A percentile compares a stretch with the other conserved stretches of the same genome.
Conservation (phyloP, 164 flowering plant genomes). For the Berberis vulgaris region DNA sequence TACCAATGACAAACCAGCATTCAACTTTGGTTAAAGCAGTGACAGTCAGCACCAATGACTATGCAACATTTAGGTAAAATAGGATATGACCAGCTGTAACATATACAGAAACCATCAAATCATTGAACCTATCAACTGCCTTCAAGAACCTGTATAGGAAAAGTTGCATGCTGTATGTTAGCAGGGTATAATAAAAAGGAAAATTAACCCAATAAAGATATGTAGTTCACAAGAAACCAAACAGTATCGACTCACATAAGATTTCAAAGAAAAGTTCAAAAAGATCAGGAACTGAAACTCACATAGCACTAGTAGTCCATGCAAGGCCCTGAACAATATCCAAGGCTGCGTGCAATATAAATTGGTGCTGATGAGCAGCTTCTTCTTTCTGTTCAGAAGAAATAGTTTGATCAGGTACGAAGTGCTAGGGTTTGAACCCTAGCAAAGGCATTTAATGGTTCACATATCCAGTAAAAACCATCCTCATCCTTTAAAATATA, state of each 20-base stretch:
- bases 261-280: background rate
- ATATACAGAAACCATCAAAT: slow-evolving; percentile 86
- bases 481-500: too few species aligned
- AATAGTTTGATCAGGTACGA: slow-evolving; percentile 3
- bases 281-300: slow-evolving; percentile 16
- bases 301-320: slow-evolving; percentile 98
- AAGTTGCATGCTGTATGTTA: background rate
- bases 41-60: too few species aligned
- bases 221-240: too few species aligned
- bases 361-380: slow-evolving; percentile 94
- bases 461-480: too few species aligned
- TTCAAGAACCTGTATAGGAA: slow-evolving; percentile 71
- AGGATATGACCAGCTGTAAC: slow-evolving; percentile 44
- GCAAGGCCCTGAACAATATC: slow-evolving; percentile 97
- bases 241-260: too few species aligned
- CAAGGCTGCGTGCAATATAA: slow-evolving; percentile 85
- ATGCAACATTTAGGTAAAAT: background rate
- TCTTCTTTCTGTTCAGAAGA: slow-evolving; percentile 64
- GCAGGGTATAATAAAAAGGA: background rate
- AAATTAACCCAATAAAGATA: too few species aligned
- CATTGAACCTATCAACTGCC: slow-evolving; percentile 81
- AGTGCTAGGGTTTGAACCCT: background rate
- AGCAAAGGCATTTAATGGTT: too few species aligned
- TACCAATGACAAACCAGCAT: too few species aligned
- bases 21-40: too few species aligned